These are phyloP conservation scores for Logfia minima DNA, from an alignment of 129 eudicot species.

Conservation along the genomic window DNA sequence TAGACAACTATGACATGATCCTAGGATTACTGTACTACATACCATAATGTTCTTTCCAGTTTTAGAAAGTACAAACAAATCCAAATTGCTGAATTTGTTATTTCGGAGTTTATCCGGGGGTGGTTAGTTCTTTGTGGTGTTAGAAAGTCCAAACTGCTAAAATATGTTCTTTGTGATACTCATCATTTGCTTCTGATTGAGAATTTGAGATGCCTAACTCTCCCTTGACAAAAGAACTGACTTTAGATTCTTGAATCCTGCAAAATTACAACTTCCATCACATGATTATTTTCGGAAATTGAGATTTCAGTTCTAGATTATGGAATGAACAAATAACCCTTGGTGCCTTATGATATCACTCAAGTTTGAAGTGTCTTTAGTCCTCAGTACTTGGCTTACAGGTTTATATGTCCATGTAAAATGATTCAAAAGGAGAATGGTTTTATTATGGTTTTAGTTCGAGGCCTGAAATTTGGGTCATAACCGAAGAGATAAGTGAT, in stretches of 20 bases:
- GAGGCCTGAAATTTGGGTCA: neutral
- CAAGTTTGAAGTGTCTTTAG: neutral
- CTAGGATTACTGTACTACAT: slow-evolving; percentile 28
- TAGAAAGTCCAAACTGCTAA: slow-evolving; percentile 1
- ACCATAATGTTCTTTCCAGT: slow-evolving; percentile 36
- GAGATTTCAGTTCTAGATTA: neutral
- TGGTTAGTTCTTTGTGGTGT: slow-evolving; percentile 14
- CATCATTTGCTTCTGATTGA: neutral
- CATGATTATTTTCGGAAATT: neutral
- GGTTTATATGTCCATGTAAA: neutral
- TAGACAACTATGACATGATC: slow-evolving; percentile 41
- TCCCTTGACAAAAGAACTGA: neutral
- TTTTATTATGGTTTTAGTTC: neutral
- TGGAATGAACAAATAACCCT: neutral
- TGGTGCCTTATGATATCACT: neutral
- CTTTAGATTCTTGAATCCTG: neutral
- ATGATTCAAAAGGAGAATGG: neutral
- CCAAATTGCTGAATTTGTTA: slow-evolving; percentile 35
- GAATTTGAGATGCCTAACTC: neutral
- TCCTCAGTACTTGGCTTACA: neutral
- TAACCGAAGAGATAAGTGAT: neutral
- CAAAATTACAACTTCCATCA: too few relatives aligned
- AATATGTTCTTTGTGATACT: neutral
- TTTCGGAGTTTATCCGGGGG: slow-evolving; percentile 16
- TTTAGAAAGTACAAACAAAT: slow-evolving; percentile 25